A percentile compares a stretch with the other conserved stretches of the same genome.
Conservation (phyloP, 768 basidiomycete species). For the Suillus hirtellus region DNA sequence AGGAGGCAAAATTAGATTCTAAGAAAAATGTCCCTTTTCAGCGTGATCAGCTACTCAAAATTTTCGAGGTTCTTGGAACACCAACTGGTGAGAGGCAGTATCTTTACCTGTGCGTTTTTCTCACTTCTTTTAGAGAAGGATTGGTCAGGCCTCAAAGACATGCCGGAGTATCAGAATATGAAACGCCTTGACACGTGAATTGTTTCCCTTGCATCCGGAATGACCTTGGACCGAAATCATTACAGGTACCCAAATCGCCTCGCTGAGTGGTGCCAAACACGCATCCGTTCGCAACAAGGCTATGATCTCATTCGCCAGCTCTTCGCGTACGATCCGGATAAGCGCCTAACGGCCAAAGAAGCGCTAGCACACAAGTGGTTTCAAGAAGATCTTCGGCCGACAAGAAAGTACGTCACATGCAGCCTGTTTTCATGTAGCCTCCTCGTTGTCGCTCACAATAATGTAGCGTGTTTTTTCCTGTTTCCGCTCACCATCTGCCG, state of each 20-base stretch:
- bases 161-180: slow-evolving; percentile 88
- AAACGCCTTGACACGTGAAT: slow-evolving; percentile 73
- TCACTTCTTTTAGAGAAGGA: slow-evolving; percentile 59
- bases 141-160: slow-evolving; percentile 83
- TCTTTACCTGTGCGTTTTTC: slow-evolving; percentile 5
- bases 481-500: slow-evolving; percentile 67
- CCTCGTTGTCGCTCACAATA: slow-evolving; percentile 1
- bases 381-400: slow-evolving; percentile 83
- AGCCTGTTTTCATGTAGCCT: slow-evolving; percentile 2
- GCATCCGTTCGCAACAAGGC: slow-evolving; percentile 60
- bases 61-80: slow-evolving; percentile 93
- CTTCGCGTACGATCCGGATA: slow-evolving; percentile 90
- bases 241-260: slow-evolving; percentile 61
- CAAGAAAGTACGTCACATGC: slow-evolving; percentile 66
- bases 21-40: slow-evolving; percentile 99
- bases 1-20: slow-evolving; percentile 95
- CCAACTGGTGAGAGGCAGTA: slow-evolving; percentile 64
- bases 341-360: slow-evolving; percentile 77
- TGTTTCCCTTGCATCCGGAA: not conserved
- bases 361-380: slow-evolving; percentile 91
- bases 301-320: slow-evolving; percentile 84
- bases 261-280: slow-evolving; percentile 70
- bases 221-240: slow-evolving; percentile 24
- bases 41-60: slow-evolving; percentile 90
- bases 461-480: slow-evolving; percentile 70